Percentiles rank a stretch among this genome's conserved stretches.
Evolutionary conservation across 768 basidiomycete genomes (phyloP).

Genomic region (Leccinum imitatum): DNA sequence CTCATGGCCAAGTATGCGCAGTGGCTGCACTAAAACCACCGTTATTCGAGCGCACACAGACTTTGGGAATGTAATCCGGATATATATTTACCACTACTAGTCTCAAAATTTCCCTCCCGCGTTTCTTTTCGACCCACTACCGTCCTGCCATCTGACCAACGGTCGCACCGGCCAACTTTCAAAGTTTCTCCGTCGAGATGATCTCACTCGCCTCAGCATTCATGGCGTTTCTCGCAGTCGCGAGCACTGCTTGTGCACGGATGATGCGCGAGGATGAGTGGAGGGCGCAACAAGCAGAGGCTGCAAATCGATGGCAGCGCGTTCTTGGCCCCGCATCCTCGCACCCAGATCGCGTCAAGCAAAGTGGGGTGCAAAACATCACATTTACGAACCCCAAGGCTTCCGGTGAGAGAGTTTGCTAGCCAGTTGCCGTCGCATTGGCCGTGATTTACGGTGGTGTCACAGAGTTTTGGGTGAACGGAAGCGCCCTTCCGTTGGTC

Average conservation of each 20-base stretch:
- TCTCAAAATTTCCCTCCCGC: neutral
- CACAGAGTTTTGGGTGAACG: slow-evolving; percentile 70
- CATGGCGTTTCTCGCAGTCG: slow-evolving; percentile 11
- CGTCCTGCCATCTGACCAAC: neutral
- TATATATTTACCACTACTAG: neutral
- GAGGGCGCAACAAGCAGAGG: slow-evolving; percentile 45
- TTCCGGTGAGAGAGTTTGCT: slow-evolving; percentile 41
- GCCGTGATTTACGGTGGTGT: neutral
- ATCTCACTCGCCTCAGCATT: slow-evolving; percentile 6
- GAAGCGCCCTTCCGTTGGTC: slow-evolving; percentile 61
- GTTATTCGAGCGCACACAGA: neutral
- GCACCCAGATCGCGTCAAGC: slow-evolving; percentile 4
- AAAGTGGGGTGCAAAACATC: slow-evolving; percentile 53
- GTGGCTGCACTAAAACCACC: neutral
- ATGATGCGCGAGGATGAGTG: slow-evolving; percentile 41
- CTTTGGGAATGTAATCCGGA: neutral
- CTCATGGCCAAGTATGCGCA: neutral
- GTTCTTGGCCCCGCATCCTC: neutral
- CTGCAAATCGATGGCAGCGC: slow-evolving; percentile 41
- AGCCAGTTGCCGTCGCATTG: neutral
- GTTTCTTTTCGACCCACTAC: neutral
- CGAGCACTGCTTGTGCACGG: slow-evolving; percentile 12
- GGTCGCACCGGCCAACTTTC: neutral
- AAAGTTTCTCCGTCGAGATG: slow-evolving; percentile 10
- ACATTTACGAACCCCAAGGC: slow-evolving; percentile 69